These are phyloP conservation scores for Populus pruinosa DNA, from an alignment of 345 rosid genomes.

Conservation along the genomic window DNA sequence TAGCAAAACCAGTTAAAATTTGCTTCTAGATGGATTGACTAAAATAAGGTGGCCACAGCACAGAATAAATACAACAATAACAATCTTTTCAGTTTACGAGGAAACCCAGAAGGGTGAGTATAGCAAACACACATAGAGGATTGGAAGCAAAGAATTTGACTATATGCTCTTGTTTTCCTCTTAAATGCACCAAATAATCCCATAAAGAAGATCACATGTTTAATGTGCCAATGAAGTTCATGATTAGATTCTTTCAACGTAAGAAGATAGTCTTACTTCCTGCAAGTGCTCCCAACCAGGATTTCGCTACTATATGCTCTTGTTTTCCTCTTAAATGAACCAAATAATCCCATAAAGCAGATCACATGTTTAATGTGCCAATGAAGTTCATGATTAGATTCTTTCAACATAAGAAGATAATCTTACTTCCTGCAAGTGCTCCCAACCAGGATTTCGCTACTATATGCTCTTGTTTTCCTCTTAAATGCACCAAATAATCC, in stretches of 20 bases:
- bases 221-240: not conserved
- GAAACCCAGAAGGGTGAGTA: not conserved
- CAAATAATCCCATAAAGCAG: not conserved
- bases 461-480: not conserved
- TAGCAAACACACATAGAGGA: not conserved
- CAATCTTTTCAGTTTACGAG: not conserved
- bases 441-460: slow-evolving; percentile 85
- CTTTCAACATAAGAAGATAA: not conserved
- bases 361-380: not conserved
- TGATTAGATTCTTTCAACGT: not conserved
- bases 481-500: not conserved
- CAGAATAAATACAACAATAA: not conserved
- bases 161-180: not conserved
- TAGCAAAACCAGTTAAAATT: not conserved
- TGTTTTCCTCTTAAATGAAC: not conserved
- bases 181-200: not conserved
- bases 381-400: not conserved
- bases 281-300: slow-evolving; percentile 97
- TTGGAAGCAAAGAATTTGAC: not conserved
- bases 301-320: slow-evolving; percentile 30
- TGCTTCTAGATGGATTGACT: not conserved
- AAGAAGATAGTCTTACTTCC: slow-evolving; percentile 50
- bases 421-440: slow-evolving; percentile 83
- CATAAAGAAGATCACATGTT: not conserved
- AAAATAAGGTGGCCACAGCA: not conserved